Base-by-base conservation (phyloP, 129 eudicot genomes). In the Flaveria ramosissima region DNA sequence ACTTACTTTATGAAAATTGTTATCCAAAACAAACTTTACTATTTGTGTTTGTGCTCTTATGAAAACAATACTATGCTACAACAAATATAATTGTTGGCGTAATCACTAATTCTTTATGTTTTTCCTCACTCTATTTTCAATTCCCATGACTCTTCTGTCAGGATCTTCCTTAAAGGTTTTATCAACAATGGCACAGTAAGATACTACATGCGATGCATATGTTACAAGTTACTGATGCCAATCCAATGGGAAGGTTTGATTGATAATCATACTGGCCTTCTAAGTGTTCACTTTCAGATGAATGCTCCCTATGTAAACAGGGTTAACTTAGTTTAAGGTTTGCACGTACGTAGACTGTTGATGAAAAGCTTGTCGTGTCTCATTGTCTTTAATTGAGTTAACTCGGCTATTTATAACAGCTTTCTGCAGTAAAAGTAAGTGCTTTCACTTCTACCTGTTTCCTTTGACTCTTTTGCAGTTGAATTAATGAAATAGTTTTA, bases 361-460 rank as follows among this genome's bases (percentile, higher is more conserved):
- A 70, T 71, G 82, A 78, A 62, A 79, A 79, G 73, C 11, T 64
- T 62, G 73, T 71, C 78, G 62, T 79, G 73, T 79, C 73, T 79
- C 46, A 73, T 71, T 27, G 73, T 51, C 73, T 71, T 61, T 78
- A 78, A 68, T 67, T 71, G 30, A 61, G 72, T 70, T 70, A 69
- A 45, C 7, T 30, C 20, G 21, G 3, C 82, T 78, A 70, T 71
- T 60, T 70, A 8, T 70, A 46, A 78, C 70, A 78, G 72, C 45
- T 78, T 78, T 78, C 71, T 78, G 55, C 65, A 47, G 77, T 72
- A 41, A 79, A 79, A 79, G 83, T 39, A 63, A 63, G 83, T 79
- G 83, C 43, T 79, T 71, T 79, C 83, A 79, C 77, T 63, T 65
- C 73, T n/a, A 63, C 17, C 21, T 14, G 69, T 70, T 70, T 27